Percentiles rank a stretch among this genome's conserved stretches.
These are phyloP conservation scores for Candida neerlandica DNA, from an alignment of 1,139 yeast species.

Conservation along the genomic window DNA sequence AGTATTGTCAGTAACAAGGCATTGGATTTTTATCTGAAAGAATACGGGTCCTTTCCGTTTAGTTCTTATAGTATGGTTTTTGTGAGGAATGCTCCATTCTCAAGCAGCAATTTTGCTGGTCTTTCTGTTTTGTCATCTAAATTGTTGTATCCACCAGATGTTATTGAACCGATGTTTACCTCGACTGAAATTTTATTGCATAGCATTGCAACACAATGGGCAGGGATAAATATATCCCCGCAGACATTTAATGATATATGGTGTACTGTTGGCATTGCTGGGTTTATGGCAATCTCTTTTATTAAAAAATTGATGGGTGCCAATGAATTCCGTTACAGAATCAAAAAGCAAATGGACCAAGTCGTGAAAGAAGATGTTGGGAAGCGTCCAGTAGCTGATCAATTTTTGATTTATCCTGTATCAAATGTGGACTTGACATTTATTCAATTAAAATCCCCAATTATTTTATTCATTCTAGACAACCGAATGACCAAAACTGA, in stretches of 20 bases:
- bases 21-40: slow-evolving; percentile 79
- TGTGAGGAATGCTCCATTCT: slow-evolving; percentile 52
- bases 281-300: slow-evolving; percentile 79
- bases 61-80: slow-evolving; percentile 79
- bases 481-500: slow-evolving; percentile 95
- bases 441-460: slow-evolving; percentile 77
- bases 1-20: slow-evolving; percentile 78
- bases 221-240: slow-evolving; percentile 90
- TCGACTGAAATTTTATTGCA: slow-evolving; percentile 70
- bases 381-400: slow-evolving; percentile 78
- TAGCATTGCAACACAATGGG: slow-evolving; percentile 86
- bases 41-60: slow-evolving; percentile 92
- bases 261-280: slow-evolving; percentile 86
- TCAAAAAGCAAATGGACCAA: slow-evolving; percentile 65
- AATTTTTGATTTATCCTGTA: slow-evolving; percentile 68
- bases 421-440: slow-evolving; percentile 62
- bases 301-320: slow-evolving; percentile 73
- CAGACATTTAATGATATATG: slow-evolving; percentile 81
- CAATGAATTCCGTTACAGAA: slow-evolving; percentile 75
- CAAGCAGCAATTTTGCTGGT: slow-evolving; percentile 68
- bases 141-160: slow-evolving; percentile 71
- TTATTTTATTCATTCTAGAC: slow-evolving; percentile 82
- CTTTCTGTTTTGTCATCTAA: slow-evolving; percentile 65
- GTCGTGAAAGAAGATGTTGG: slow-evolving; percentile 76
- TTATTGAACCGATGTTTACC: slow-evolving; percentile 77